A percentile compares a stretch with the other conserved stretches of the same genome.
Conservation (phyloP, 2,329 filamentous ascomycete species). For the Exutisphaerella laricina region DNA sequence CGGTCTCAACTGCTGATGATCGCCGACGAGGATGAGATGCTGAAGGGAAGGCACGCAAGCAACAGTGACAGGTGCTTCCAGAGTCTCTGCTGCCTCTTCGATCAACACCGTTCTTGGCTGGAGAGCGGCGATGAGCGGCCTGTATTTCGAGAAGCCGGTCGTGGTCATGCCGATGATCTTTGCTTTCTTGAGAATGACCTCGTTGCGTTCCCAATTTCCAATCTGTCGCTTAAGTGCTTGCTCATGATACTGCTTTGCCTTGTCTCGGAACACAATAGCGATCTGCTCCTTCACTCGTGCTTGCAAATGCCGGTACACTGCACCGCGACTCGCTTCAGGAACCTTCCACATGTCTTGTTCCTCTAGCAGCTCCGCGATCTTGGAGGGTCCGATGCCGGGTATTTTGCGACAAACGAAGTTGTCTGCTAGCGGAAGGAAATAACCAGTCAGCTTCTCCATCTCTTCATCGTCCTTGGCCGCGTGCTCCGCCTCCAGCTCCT, state of each 20-base stretch:
- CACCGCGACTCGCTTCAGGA: conserved; percentile 50
- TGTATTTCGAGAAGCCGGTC: conserved; percentile 76
- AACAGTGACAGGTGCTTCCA: conserved; percentile 57
- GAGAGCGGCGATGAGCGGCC: conserved; percentile 60
- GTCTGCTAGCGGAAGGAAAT: conserved; percentile 33
- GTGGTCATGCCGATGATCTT: conserved; percentile 66
- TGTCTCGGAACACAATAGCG: conserved; percentile 42
- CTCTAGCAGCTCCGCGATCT: conserved; percentile 37
- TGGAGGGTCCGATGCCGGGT: conserved; percentile 23
- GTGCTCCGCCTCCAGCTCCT: conserved; percentile 57
- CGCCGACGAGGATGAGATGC: conserved; percentile 66
- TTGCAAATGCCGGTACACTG: conserved; percentile 63
- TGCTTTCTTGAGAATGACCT: conserved; percentile 55
- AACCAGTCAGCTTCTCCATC: conserved; percentile 37
- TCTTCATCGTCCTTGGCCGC: conserved; percentile 38
- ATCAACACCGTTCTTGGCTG: conserved; percentile 65
- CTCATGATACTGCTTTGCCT: conserved; percentile 48
- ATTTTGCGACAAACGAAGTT: conserved; percentile 34
- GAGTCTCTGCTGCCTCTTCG: conserved; percentile 74
- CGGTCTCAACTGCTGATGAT: conserved; percentile 73
- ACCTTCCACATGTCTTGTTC: conserved; percentile 58
- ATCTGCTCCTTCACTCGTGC: conserved; percentile 48
- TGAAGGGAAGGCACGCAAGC: conserved; percentile 58
- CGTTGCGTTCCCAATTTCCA: conserved; percentile 55
- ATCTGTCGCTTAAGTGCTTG: conserved; percentile 51